These are phyloP conservation scores for Thuja plicata DNA, from an alignment of 83 land plant species.

Conservation along the genomic window DNA sequence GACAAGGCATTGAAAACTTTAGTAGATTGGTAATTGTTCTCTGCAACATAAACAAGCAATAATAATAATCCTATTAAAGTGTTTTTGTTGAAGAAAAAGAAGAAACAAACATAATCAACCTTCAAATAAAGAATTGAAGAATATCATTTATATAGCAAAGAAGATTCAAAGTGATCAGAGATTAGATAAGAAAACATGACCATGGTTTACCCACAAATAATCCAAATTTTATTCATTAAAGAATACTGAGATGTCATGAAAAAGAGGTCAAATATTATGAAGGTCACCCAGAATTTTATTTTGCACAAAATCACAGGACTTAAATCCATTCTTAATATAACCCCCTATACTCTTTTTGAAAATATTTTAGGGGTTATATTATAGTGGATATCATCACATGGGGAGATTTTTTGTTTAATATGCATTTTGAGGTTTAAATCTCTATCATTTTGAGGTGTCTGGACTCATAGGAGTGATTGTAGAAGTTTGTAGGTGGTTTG, in stretches of 20 bases:
- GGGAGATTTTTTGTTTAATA: no score
- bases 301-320: neutral
- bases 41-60: constrained; percentile 22
- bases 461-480: no score
- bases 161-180: neutral
- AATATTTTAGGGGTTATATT: no score
- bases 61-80: neutral
- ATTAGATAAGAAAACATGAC: neutral
- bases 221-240: neutral
- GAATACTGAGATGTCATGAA: neutral
- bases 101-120: no score
- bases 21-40: constrained; percentile 45
- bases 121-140: no score
- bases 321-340: neutral
- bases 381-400: no score
- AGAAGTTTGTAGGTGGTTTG: no score
- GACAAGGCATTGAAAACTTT: constrained; percentile 60
- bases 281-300: neutral
- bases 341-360: no score
- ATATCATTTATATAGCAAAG: neutral
- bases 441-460: no score
- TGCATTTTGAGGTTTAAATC: no score
- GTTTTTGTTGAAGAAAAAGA: neutral
- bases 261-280: neutral
- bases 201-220: neutral